Base-by-base conservation (phyloP, 2,329 filamentous ascomycete genomes). In the Coleophoma cylindrospora region DNA sequence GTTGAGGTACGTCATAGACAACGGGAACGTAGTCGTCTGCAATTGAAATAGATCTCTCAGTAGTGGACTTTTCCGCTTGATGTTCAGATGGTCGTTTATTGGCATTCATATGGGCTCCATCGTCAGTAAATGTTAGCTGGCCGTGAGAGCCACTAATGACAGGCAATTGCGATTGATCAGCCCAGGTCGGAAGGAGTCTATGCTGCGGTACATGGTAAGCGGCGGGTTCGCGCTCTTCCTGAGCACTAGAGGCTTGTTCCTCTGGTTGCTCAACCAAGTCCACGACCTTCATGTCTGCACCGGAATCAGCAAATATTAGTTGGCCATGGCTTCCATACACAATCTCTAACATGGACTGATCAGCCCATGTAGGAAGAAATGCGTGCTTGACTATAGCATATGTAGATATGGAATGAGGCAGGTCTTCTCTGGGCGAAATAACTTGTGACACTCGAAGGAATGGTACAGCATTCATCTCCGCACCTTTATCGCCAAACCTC, bases 281-380 rank as follows among this genome's bases (percentile, higher is more conserved):
- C 12, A 44, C 21, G 32, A 44, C 27, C 6, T 32, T n/a, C 41
- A 51, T 48, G 22, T 48, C 49, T 40, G 49, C 49, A 22, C 49
- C 49, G 14, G 21, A 34, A 14, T 51, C 49, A 4, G 34, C 19
- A 38, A 51, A 51, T 21, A 37, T 38, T 9, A 51, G 15, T 13
- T 22, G 36, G 14, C 45, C 44, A 36, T 43, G 43, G 44, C 37
- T 34, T 32, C 49, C 49, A n/a, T 13, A 33, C 3, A 48, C 45
- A 7, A 51, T 21, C 27, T 40, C n/a, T 11, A 51, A 45, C 4
- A 38, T 22, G 2, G 49, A 34, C 15, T 47, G 45, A 34, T 51
- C 40, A 17, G 33, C 40, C 49, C 49, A 51, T 8, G 49, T 51
- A 12, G 45, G 49, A 9, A 50, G 33, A 17, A 19, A 15, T 17